phyloP scores from a whole-genome alignment of 2,329 filamentous ascomycete species.

The Zymoseptoria passerinii region DNA sequence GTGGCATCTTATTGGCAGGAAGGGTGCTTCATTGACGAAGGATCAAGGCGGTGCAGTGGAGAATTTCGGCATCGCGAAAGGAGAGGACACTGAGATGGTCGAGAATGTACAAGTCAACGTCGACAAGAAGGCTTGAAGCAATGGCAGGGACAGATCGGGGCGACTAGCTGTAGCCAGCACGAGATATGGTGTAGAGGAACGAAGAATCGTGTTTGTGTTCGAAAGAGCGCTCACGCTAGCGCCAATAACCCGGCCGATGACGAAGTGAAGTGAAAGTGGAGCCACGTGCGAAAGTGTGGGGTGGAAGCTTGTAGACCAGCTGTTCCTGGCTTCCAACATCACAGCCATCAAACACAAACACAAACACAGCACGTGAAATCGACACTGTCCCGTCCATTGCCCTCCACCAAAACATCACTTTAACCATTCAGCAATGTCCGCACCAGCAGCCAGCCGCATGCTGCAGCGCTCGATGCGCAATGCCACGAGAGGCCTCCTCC shows the following conservation, averaged over 20 bases:
- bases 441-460: constrained; percentile 17
- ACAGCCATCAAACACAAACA: not conserved
- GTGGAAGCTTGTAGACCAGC: not conserved
- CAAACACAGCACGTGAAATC: not conserved
- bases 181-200: not conserved
- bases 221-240: too few relatives aligned
- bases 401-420: not conserved
- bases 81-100: constrained; percentile 17
- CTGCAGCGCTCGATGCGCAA: constrained; percentile 17
- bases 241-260: not conserved
- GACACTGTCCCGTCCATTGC: not conserved
- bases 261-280: not conserved
- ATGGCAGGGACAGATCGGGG: not conserved
- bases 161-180: not conserved
- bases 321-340: not conserved
- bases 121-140: constrained; percentile 7
- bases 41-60: constrained; percentile 23
- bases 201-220: not conserved
- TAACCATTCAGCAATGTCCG: constrained; percentile 16
- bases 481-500: constrained; percentile 14
- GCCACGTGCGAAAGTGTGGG: not conserved
- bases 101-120: constrained; percentile 16
- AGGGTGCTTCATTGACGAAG: too few relatives aligned
- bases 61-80: constrained; percentile 17
- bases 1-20: too few relatives aligned